Evolutionary conservation across 75 land plant genomes (phyloP), one percentile per base, ranked within the genome.

Genomic region (Gnetum montanum): DNA sequence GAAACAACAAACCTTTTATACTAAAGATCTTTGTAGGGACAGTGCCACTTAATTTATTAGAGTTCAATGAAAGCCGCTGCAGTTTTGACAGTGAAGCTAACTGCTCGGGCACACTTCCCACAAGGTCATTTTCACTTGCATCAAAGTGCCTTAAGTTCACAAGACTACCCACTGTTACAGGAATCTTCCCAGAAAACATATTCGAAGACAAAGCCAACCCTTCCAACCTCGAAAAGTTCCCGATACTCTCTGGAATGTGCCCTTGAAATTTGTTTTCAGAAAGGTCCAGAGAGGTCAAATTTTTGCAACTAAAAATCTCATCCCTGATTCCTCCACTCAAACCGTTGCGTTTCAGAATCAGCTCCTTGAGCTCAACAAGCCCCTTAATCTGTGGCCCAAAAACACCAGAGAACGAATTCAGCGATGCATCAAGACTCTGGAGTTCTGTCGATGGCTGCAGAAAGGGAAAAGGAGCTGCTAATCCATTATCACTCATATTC

Each of bases 1-100:
- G 69, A 46, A 44, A 23, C 30, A 55, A 33, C 45, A 81, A 56
- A 35, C 49, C 62, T 34, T 43, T 55, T 37, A 71, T 48, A 19
- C 46, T 28, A 10, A 45, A 56, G 0, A 79, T 22, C 20, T 65
- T 40, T 18, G 45, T 12, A 36, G 76, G 76, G 54, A 73, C 58
- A 8, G 61, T 29, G 6, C 75, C 70, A 57, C 8, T 48, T 55
- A 72, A 47, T 6, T n/a, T 8, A 31, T 66, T 66, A 34, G 5
- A 50, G 33, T 54, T 66, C 36, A 66, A 13, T 27, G 59, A 55
- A 12, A 66, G 62, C 22, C 23, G 20, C 1, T 30, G 1, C 20
- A 50, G 4, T 10, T 4, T 16, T 26, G 29, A 26, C 16, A 48
- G 19, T 0, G 5, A 24, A 6, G 50, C 19, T 26, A 48, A 26